Evolutionary conservation across 75 land plant species (phyloP).

Genomic region (Selaginella moellendorffii): DNA sequence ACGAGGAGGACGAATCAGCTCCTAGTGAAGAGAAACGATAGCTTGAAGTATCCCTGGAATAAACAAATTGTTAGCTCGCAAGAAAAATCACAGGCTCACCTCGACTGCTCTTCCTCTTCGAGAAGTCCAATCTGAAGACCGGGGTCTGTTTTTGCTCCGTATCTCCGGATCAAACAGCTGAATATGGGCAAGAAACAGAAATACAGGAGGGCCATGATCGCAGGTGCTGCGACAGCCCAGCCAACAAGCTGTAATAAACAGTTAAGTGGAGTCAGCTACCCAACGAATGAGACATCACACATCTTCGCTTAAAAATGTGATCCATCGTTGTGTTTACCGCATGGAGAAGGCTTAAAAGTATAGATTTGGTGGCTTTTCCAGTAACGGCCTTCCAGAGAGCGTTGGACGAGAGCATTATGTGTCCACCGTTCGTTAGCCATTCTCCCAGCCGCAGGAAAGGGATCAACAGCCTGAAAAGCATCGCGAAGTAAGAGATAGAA

Average conservation of each 20-base stretch:
- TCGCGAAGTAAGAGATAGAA: neutral
- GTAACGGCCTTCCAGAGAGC: neutral
- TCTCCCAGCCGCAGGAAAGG: neutral
- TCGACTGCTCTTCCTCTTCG: neutral
- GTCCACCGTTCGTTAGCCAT: neutral
- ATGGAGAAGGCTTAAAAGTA: neutral
- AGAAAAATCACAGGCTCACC: too few species aligned
- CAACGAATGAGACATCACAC: too few species aligned
- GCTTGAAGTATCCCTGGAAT: too few species aligned
- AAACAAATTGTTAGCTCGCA: too few species aligned
- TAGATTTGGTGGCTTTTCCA: neutral
- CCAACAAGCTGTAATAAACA: conserved; percentile 5
- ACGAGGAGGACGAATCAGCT: too few species aligned
- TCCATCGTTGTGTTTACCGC: neutral
- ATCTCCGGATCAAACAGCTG: neutral
- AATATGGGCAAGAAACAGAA: neutral
- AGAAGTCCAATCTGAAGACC: neutral
- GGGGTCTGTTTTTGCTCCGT: neutral
- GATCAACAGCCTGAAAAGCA: neutral
- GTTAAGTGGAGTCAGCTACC: neutral
- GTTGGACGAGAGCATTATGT: neutral
- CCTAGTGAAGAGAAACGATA: too few species aligned
- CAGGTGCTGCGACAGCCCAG: conserved; percentile 3
- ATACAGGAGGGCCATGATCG: neutral
- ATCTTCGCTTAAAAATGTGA: neutral